Evolutionary conservation across 371 early-diverging fungal species (phyloP).

Genomic region (Scutellospora calospora): DNA sequence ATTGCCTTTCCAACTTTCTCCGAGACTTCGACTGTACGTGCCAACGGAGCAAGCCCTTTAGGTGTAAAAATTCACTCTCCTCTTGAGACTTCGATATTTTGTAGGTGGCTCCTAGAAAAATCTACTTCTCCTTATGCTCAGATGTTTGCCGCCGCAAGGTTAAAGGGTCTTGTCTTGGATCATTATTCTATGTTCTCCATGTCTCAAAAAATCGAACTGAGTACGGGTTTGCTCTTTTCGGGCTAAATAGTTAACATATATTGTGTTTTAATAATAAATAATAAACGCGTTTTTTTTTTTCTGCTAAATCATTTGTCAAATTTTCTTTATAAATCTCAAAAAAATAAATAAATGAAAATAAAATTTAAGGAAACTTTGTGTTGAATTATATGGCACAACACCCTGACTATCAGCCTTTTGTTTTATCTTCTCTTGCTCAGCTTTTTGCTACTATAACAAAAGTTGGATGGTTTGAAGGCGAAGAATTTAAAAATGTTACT

Average conservation of each 20-base stretch:
- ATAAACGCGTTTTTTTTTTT: conserved; percentile 25
- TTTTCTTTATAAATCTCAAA: neutral
- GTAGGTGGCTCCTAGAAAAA: conserved; percentile 75
- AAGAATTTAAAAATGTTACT: conserved; percentile 71
- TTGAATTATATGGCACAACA: conserved; percentile 73
- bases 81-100: conserved; percentile 71
- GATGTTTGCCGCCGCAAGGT: conserved; percentile 70
- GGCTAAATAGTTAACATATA: neutral
- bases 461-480: conserved; percentile 83
- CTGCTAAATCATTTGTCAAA: neutral
- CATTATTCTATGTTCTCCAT: conserved; percentile 71
- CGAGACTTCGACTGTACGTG: conserved; percentile 22
- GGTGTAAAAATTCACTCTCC: conserved; percentile 66
- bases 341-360: neutral
- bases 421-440: conserved; percentile 72
- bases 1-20: conserved; percentile 84
- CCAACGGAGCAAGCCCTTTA: conserved; percentile 49
- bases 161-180: conserved; percentile 70
- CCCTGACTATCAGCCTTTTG: conserved; percentile 71
- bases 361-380: conserved; percentile 65
- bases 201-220: conserved; percentile 69
- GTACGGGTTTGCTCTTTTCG: conserved; percentile 57
- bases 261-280: conserved; percentile 1
- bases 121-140: conserved; percentile 77
- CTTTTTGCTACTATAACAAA: conserved; percentile 81